Evolutionary conservation across 2,329 filamentous ascomycete species (phyloP), one percentile per base, ranked within the genome.

Genomic region (Pseudodiploospora longispora): DNA sequence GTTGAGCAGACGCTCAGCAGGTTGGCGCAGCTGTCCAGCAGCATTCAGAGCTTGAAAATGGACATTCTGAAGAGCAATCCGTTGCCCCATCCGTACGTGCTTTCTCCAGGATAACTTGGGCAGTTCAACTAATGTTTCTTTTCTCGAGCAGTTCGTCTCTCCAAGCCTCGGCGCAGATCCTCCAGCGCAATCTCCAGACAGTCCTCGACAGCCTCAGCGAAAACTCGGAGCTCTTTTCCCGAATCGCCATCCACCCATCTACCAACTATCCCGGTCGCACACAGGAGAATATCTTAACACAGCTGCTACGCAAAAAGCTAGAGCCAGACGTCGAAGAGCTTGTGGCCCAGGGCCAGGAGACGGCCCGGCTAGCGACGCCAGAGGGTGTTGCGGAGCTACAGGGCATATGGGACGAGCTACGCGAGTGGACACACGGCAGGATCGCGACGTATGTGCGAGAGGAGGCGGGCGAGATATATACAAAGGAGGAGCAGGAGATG

Each of bases 241-340:
- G 80, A 43, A 74, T 87, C 41, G 83, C 85, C 50, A 77, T 86
- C 27, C 87, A 86, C 58, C 88, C 88, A 0, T 80, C 82, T 9
- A 85, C 87, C 2, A 81, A 82, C 60, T 93, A 78, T 64, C 88
- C 80, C 4, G 83, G 79, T 33, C 82, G 76, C 53, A 82, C 75
- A 5, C 80, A 87, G 47, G 79, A 85, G 60, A 66, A 63, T 40
- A 71, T 87, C 4, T 72, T 91, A 1, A 72, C 77, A 28, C 78
- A 83, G 54, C 71, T 95, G 2, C 70, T 94, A 30, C 82, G 87
- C 34, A 94, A 93, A 65, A 93, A 93, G 60, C 74, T 89, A 40
- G 87, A 93, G 52, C 86, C 87, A 0, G 74, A 78, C 27, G 81
- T 89, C 12, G 85, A 90, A 59, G 79, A 82, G 45, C 82, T 83